These are phyloP conservation scores for Lasiosphaeria miniovina DNA, from an alignment of 495 filamentous ascomycete species.

Conservation along the genomic window DNA sequence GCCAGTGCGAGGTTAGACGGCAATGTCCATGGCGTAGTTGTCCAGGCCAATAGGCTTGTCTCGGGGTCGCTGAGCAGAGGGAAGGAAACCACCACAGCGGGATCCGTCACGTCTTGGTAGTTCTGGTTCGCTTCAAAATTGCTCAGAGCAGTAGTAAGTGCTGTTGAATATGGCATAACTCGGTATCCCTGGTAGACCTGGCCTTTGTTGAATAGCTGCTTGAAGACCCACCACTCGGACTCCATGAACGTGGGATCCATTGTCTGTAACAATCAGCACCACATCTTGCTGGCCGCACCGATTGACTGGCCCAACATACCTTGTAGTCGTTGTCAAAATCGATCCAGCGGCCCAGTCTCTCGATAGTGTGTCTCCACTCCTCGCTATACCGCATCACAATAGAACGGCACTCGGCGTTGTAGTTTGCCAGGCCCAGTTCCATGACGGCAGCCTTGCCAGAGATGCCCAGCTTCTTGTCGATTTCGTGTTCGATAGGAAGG, in stretches of 20 bases:
- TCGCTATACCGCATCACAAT: slow-evolving; percentile 92
- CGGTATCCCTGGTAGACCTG: slow-evolving; percentile 83
- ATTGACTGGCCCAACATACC: slow-evolving; percentile 41
- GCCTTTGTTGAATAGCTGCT: slow-evolving; percentile 84
- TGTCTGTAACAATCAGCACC: slow-evolving; percentile 50
- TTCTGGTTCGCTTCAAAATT: slow-evolving; percentile 95
- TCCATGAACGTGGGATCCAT: slow-evolving; percentile 97
- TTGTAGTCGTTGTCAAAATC: slow-evolving; percentile 99
- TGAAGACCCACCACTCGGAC: slow-evolving; percentile 95
- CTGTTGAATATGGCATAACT: slow-evolving; percentile 95
- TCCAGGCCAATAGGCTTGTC: slow-evolving; percentile 82
- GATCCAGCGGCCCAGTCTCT: slow-evolving; percentile 91
- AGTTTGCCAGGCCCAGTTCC: slow-evolving; percentile 81
- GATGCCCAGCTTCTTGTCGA: slow-evolving; percentile 94
- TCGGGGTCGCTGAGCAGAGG: slow-evolving; percentile 74
- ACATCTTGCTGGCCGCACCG: neutral
- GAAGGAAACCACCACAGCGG: slow-evolving; percentile 87
- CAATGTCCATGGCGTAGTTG: slow-evolving; percentile 95
- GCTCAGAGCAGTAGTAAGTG: slow-evolving; percentile 82
- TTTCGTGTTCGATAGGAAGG: slow-evolving; percentile 94
- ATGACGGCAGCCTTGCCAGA: slow-evolving; percentile 85
- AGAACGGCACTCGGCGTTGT: slow-evolving; percentile 88
- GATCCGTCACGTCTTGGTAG: slow-evolving; percentile 90
- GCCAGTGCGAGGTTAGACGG: slow-evolving; percentile 81
- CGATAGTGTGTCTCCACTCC: slow-evolving; percentile 90